Conservation (phyloP, 805 yeast species). For the Metschnikowia chrysomelidarum region DNA sequence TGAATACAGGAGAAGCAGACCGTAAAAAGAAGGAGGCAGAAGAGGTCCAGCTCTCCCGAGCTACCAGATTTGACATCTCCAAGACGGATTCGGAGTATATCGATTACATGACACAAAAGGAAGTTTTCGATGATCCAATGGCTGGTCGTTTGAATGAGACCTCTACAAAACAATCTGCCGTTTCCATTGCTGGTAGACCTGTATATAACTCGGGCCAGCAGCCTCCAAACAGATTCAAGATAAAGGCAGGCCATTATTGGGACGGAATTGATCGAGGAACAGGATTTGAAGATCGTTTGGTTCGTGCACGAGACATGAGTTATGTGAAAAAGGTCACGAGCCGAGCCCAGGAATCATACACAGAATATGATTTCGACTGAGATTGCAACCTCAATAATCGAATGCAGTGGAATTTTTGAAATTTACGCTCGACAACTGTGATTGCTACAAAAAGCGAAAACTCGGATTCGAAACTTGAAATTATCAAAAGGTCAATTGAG, state of each 20-base stretch:
- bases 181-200: conserved; percentile 46
- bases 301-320: conserved; percentile 35
- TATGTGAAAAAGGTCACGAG: conserved; percentile 14
- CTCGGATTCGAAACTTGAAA: no score
- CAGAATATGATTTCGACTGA: conserved; percentile 21
- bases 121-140: conserved; percentile 65
- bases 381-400: neutral
- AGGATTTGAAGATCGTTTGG: conserved; percentile 74
- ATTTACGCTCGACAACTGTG: no score
- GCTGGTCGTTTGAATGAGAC: conserved; percentile 19
- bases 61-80: conserved; percentile 31
- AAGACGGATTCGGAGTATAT: conserved; percentile 40
- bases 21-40: conserved; percentile 16
- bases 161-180: conserved; percentile 9
- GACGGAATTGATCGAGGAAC: conserved; percentile 89
- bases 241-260: conserved; percentile 83
- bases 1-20: conserved; percentile 16
- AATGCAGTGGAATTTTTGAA: no score
- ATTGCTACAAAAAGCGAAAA: no score
- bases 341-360: conserved; percentile 17
- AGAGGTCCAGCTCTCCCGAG: conserved; percentile 20
- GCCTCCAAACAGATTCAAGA: conserved; percentile 71
- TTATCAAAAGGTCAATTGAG: no score
- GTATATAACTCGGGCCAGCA: conserved; percentile 49
- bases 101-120: conserved; percentile 26